A percentile compares a stretch with the other conserved stretches of the same genome.
Conservation (phyloP, 768 basidiomycete species). For the Asterophora parasitica region DNA sequence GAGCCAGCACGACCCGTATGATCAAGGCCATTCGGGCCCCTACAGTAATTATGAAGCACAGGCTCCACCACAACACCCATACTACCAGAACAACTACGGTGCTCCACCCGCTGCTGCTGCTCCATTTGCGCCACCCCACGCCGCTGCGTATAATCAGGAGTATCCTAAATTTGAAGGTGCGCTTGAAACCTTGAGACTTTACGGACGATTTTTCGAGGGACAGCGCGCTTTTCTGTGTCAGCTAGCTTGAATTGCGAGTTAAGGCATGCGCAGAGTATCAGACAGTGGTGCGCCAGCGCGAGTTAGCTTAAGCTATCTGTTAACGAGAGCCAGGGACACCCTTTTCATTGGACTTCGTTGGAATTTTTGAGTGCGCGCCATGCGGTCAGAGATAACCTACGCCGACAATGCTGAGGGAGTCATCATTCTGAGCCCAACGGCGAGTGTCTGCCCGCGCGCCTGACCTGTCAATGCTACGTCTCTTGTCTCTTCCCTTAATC, state of each 20-base stretch:
- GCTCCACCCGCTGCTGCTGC: slow-evolving; percentile 46
- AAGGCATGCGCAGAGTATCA: slow-evolving; percentile 48
- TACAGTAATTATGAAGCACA: slow-evolving; percentile 68
- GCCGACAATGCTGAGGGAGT: slow-evolving; percentile 17
- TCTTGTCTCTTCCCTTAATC: slow-evolving; percentile 34
- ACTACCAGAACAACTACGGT: slow-evolving; percentile 68
- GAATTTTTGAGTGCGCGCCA: slow-evolving; percentile 23
- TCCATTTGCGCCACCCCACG: slow-evolving; percentile 46
- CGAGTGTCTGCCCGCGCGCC: slow-evolving; percentile 34
- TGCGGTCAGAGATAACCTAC: slow-evolving; percentile 21
- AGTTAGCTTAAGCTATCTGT: slow-evolving; percentile 43
- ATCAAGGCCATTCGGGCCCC: slow-evolving; percentile 62
- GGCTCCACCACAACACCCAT: slow-evolving; percentile 47
- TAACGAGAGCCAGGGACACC: slow-evolving; percentile 37
- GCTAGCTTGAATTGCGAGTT: slow-evolving; percentile 37
- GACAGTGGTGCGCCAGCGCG: slow-evolving; percentile 26
- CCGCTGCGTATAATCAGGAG: slow-evolving; percentile 54
- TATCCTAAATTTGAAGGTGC: slow-evolving; percentile 78
- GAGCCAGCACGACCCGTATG: slow-evolving; percentile 51
- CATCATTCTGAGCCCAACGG: slow-evolving; percentile 19
- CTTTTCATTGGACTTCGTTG: slow-evolving; percentile 6
- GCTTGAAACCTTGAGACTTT: slow-evolving; percentile 67
- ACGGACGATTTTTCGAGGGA: slow-evolving; percentile 35
- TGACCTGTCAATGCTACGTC: slow-evolving; percentile 37
- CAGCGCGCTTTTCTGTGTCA: slow-evolving; percentile 28